Evolutionary conservation across 2,329 filamentous ascomycete species (phyloP).

Genomic region (Dactylonectria macrodidyma): DNA sequence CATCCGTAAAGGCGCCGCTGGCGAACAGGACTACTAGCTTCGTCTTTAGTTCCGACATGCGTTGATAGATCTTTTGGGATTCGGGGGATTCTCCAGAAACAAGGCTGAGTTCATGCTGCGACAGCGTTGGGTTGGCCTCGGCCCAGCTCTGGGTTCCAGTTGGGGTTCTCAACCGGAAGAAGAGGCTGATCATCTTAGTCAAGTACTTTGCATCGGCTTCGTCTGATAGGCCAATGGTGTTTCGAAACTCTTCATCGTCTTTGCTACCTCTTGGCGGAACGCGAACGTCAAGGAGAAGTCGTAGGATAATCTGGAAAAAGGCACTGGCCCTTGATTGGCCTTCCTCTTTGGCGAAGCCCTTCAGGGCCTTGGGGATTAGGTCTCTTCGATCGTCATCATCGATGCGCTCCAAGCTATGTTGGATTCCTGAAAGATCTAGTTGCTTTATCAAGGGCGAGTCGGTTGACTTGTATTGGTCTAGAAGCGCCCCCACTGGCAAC

Average conservation of each 20-base stretch:
- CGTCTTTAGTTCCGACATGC: conserved; percentile 63
- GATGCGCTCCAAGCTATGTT: conserved; percentile 77
- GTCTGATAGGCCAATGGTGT: conserved; percentile 76
- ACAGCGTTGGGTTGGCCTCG: conserved; percentile 53
- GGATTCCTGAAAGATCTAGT: conserved; percentile 90
- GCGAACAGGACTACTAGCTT: conserved; percentile 80
- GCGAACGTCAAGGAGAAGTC: conserved; percentile 78
- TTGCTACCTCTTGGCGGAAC: conserved; percentile 84
- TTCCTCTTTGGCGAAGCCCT: conserved; percentile 51
- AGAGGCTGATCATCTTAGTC: conserved; percentile 81
- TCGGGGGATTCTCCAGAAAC: conserved; percentile 62
- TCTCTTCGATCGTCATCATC: conserved; percentile 74
- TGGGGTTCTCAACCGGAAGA: conserved; percentile 67
- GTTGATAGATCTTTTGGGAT: conserved; percentile 70
- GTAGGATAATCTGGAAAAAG: conserved; percentile 87
- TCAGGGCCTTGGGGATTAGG: conserved; percentile 72
- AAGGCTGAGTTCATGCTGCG: conserved; percentile 48
- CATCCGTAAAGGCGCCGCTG: conserved; percentile 87
- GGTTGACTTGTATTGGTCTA: conserved; percentile 90
- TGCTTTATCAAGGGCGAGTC: conserved; percentile 84
- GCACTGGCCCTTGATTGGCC: conserved; percentile 60
- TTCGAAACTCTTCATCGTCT: conserved; percentile 80
- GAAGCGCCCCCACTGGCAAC: conserved; percentile 85
- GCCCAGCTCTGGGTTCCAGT: conserved; percentile 50
- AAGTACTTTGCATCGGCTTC: conserved; percentile 80